These are phyloP conservation scores for Diutina rugosa DNA, from an alignment of 1,139 yeast species.

Conservation along the genomic window DNA sequence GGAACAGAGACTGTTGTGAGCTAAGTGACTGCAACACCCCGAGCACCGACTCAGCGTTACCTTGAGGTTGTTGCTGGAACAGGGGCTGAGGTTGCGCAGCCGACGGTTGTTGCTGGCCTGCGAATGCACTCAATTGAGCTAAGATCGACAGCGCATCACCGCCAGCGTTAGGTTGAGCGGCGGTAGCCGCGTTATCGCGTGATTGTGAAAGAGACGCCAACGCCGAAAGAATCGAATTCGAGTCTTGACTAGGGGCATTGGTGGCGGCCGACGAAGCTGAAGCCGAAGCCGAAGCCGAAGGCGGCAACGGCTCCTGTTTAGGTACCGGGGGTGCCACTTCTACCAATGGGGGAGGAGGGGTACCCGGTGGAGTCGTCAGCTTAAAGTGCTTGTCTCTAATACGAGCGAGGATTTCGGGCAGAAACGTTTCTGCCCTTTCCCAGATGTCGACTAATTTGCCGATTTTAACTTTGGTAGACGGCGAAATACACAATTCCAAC, in stretches of 20 bases:
- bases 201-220: slow-evolving; percentile 39
- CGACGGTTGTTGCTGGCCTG: slow-evolving; percentile 9
- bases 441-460: slow-evolving; percentile 82
- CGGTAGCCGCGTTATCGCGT: slow-evolving; percentile 11
- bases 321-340: slow-evolving; percentile 6
- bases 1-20: slow-evolving; percentile 1
- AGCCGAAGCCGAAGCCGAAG: slow-evolving; percentile 7
- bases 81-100: background rate
- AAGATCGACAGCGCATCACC: slow-evolving; percentile 14
- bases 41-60: background rate
- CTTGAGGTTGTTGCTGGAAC: background rate
- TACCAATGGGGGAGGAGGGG: slow-evolving; percentile 24
- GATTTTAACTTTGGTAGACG: slow-evolving; percentile 55
- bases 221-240: slow-evolving; percentile 53
- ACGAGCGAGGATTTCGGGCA: slow-evolving; percentile 36
- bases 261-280: slow-evolving; percentile 11
- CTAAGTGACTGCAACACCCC: background rate
- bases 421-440: slow-evolving; percentile 78
- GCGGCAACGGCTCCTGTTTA: slow-evolving; percentile 5
- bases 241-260: slow-evolving; percentile 19
- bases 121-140: slow-evolving; percentile 32
- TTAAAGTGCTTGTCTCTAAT: slow-evolving; percentile 51
- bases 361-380: slow-evolving; percentile 44
- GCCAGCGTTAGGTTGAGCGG: slow-evolving; percentile 7
- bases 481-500: slow-evolving; percentile 35